Conservation (phyloP, 23 red algal genomes). For the Rhodosorus marinus region DNA sequence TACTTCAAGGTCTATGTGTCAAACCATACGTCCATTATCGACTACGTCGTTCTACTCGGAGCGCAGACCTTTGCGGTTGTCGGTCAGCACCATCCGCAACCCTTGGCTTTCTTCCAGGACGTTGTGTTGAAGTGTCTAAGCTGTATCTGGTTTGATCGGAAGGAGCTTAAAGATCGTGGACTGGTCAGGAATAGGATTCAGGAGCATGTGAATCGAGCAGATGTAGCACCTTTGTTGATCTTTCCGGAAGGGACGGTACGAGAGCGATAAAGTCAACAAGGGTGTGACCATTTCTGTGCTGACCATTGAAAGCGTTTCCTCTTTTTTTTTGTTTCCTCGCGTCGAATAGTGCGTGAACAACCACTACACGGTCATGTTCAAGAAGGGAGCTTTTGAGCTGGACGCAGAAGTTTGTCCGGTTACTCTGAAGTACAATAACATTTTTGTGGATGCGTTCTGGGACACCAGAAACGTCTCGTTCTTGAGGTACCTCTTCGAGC, state of each 20-base stretch:
- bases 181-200: conserved; percentile 13
- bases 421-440: conserved; percentile 32
- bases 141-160: conserved; percentile 29
- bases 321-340: neutral
- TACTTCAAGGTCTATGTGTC: conserved; percentile 23
- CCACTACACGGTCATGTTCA: conserved; percentile 41
- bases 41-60: conserved; percentile 12
- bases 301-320: neutral
- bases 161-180: conserved; percentile 16
- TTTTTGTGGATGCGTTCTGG: conserved; percentile 36
- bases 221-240: conserved; percentile 23
- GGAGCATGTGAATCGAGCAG: conserved; percentile 6
- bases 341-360: conserved; percentile 32
- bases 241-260: conserved; percentile 29
- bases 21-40: conserved; percentile 22
- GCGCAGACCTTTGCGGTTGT: conserved; percentile 11
- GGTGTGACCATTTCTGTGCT: neutral
- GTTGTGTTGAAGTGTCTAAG: conserved; percentile 11
- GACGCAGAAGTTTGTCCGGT: conserved; percentile 23
- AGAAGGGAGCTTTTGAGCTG: conserved; percentile 43
- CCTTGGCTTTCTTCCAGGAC: conserved; percentile 12
- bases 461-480: conserved; percentile 16
- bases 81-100: conserved; percentile 11
- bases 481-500: conserved; percentile 9
- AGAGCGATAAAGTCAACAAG: neutral